A percentile compares a stretch with the other conserved stretches of the same genome.
Conservation (phyloP, 2,329 filamentous ascomycete genomes). For the Pseudogymnoascus sp. region DNA sequence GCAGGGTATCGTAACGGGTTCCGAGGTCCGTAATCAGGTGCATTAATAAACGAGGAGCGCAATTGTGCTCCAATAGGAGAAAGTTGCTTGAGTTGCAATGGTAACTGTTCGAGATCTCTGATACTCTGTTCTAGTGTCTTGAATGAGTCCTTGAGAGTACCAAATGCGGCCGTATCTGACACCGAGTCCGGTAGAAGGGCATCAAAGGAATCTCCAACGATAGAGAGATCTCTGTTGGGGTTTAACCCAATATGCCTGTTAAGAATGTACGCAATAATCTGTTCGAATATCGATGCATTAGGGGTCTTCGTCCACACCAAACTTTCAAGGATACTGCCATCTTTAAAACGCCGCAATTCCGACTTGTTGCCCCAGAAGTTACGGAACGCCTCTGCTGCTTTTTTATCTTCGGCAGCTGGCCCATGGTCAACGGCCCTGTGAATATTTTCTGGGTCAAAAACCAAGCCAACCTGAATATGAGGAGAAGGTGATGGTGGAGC, state of each 20-base stretch:
- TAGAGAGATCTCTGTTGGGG: conserved; percentile 33
- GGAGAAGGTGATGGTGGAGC: conserved; percentile 27
- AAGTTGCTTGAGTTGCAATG: conserved; percentile 77
- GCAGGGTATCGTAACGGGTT: conserved; percentile 47
- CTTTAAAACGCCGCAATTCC: conserved; percentile 88
- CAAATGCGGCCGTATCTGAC: conserved; percentile 48
- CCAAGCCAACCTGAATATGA: conserved; percentile 55
- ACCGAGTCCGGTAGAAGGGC: conserved; percentile 33
- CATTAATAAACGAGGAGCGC: conserved; percentile 60
- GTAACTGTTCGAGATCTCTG: conserved; percentile 70
- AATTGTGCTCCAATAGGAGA: conserved; percentile 64
- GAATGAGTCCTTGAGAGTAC: conserved; percentile 62
- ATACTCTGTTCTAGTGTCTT: conserved; percentile 68
- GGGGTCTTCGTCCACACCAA: conserved; percentile 71
- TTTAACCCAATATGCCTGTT: conserved; percentile 58
- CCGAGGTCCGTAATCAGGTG: conserved; percentile 40
- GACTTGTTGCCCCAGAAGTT: conserved; percentile 93
- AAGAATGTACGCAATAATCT: conserved; percentile 69
- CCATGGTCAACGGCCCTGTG: conserved; percentile 78
- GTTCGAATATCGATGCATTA: conserved; percentile 60
- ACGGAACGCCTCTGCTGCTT: conserved; percentile 72
- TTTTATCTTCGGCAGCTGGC: conserved; percentile 76
- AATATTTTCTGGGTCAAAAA: conserved; percentile 66
- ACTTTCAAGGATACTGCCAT: conserved; percentile 88
- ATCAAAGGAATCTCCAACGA: conserved; percentile 40